Base-by-base conservation (phyloP, 495 filamentous ascomycete genomes). In the Xylaria bambusicola region DNA sequence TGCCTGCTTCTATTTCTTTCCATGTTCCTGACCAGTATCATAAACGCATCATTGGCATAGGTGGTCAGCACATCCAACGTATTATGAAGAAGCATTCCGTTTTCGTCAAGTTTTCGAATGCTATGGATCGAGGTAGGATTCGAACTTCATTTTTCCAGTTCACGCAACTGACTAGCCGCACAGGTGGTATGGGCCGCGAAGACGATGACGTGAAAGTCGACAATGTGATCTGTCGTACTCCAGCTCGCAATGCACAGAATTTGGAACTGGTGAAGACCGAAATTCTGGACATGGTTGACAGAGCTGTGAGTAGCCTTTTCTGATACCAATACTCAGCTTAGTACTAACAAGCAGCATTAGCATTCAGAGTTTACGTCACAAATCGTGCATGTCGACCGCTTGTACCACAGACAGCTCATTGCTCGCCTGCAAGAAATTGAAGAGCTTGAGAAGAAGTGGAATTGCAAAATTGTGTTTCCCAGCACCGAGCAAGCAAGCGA, bases 11-110 rank as follows among this genome's bases (percentile, higher is more conserved):
- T 17, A 96, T 99, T 69, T 96, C 95, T 0, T 99, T 99, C 80
- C 94, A 99, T 68, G 94, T 99, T 23, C 94, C 94, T n/a, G 95
- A 98, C 66, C 93, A 97, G 67, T 99, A 99, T 70, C 94, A 99
- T 75, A 99, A 98, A 78, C 91, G 95, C 41, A 99, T 99, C 63
- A 99, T 99, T 63, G 94, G 94, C 53, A 97, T 98, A 59, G 95
- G 94, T 60, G 94, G 94, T 17, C 92, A 97, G 71, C 95, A 98
- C 66, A 99, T 99, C 66, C 94, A 99, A 71, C 92, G 92, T 57
- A 98, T 98, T 77, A 99, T 98, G 94, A 99, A 99, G 80, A 97
- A 97, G 74, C 95, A 99, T 77, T 99, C 94, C 1, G 94, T 99
- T 57, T 99, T 98, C 62, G 94, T 99, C 77, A 99, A 99, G 72